A percentile compares a stretch with the other conserved stretches of the same genome.
phyloP scores from a whole-genome alignment of 1,284 basidiomycete species.

The Irpex rosettiformis region DNA sequence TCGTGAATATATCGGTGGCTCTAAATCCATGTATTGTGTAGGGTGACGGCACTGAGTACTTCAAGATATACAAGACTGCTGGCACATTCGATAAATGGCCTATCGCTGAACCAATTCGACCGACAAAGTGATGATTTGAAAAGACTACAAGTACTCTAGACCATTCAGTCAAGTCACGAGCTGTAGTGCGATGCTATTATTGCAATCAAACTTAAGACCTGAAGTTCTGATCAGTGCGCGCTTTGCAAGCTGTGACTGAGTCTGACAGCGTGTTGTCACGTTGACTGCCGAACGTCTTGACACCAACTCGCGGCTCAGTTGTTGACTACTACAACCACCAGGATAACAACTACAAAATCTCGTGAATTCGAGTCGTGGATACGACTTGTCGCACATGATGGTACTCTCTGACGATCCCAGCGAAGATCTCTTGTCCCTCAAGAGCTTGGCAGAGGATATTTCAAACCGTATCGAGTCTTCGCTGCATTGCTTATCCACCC shows the following conservation, averaged over 20 bases:
- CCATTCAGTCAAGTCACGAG: too few species aligned
- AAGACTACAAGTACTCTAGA: too few species aligned
- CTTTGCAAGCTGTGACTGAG: too few species aligned
- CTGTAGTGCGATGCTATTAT: too few species aligned
- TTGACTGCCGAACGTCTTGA: too few species aligned
- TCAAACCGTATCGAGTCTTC: background rate
- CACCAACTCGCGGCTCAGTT: background rate
- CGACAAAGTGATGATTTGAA: background rate
- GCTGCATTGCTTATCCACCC: background rate
- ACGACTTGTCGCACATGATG: background rate
- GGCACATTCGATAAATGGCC: slow-evolving; percentile 20
- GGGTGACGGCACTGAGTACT: slow-evolving; percentile 18
- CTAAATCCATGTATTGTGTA: background rate
- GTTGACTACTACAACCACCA: too few species aligned
- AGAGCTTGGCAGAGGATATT: background rate
- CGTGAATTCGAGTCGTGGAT: too few species aligned
- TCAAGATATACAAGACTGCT: slow-evolving; percentile 7
- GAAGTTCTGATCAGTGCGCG: too few species aligned
- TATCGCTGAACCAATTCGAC: slow-evolving; percentile 10
- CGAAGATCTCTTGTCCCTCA: background rate
- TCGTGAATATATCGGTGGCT: background rate
- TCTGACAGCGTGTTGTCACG: too few species aligned
- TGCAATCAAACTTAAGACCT: too few species aligned
- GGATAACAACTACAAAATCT: too few species aligned
- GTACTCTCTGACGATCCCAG: background rate